Evolutionary conservation across 305 asterid species (phyloP), one percentile per base, ranked within the genome.

Genomic region (Plantago lanceolata): DNA sequence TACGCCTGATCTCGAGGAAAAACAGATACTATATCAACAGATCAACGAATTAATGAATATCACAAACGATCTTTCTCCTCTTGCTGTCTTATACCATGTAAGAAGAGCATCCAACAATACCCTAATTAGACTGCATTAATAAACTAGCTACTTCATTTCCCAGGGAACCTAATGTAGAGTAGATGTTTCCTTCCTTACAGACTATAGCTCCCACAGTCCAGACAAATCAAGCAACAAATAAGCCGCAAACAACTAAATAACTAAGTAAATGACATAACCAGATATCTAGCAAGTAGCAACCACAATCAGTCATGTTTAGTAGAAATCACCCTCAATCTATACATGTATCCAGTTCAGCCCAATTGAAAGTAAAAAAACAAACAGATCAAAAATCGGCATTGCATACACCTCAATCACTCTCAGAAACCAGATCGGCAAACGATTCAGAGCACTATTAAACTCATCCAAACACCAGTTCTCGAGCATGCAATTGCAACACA

Each of bases 41-140:
- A 57, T 58, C n/a, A 44, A 59, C 48, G 61, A 29, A 56, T 57
- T 15, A 45, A 68, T 20, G 66, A 57, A 59, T 26, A 40, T 64
- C 19, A 44, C 19, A 51, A 55, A 48, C 29, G 33, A 31, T 59
- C 40, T 44, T 17, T 58, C 21, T 8, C 49, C 16, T 45, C 48
- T 14, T 44, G 52, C 15, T 14, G n/a, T 44, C 20, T 35, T 50
- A 51, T n/a, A 56, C 53, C 26, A 19, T 15, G 28, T 19, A 19
- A 19, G n/a, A 19, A 66, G 31, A 21, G 57, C 13, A 43, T 53
- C 49, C 6, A n/a, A 64, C 43, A 64, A 50, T 58, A 59, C 60
- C 52, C 45, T 18, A 64, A 59, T 49, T 26, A 19, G 47, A 44
- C 61, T 63, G 56, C 14, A 6, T 63, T 31, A 49, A 7, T 50